Evolutionary conservation across 768 basidiomycete species (phyloP), one percentile per base, ranked within the genome.

Genomic region (Peribolospora baueri): DNA sequence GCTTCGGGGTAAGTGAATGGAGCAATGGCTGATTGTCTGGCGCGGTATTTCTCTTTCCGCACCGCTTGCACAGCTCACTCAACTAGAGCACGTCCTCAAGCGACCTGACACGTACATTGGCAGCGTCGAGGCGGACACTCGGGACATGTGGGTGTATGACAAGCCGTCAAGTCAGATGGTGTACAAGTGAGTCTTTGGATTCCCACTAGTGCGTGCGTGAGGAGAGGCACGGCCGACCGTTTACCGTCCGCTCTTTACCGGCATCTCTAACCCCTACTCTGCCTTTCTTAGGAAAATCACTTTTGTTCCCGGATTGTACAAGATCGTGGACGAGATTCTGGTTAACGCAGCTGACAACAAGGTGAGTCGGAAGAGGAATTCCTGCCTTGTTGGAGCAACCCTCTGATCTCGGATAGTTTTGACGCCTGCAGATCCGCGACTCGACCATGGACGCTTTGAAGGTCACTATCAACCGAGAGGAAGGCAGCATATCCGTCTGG

Each of bases 281-380:
- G 46, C 45, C 54, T 46, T 37, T 7, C 7, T 6, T 48, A 72
- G 73, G 25, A 63, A 68, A 7, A 70, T 69, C 40, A 84, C 78
- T 62, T 98, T 81, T 64, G 90, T 95, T 2, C 93, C 93, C 0
- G 93, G 90, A 53, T 91, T 98, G 68, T 88, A 90, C 76, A 98
- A 98, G 74, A 98, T 98, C 63, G 81, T 98, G 10, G 93, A 98
- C 64, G 93, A 98, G 70, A 98, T 98, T 63, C 73, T 98, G 3
- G 93, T 98, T 62, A 98, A 98, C 68, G 93, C 93, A 25, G 93
- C 93, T 3, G 93, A 98, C 67, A 93, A 97, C 71, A 98, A 98
- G 80, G 91, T 84, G 59, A 55, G 72, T 67, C 25, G 3, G 36
- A 41, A 6, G 51, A n/a, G 14, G 13, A 5, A 11, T 13, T 37